Evolutionary conservation across 257 asterid genomes (phyloP).

Genomic region (Anisodus acutangulus): DNA sequence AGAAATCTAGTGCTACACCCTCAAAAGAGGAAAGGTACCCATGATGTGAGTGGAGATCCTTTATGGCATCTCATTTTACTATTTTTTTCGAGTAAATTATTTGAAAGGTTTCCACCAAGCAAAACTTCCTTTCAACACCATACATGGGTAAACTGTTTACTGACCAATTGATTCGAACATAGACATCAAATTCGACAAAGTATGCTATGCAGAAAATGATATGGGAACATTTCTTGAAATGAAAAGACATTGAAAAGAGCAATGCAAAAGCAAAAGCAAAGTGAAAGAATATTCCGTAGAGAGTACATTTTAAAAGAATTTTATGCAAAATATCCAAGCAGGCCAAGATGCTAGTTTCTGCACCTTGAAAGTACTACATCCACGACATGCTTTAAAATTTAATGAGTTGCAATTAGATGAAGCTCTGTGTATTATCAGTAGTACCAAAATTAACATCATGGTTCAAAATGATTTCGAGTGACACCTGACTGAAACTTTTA

Average conservation of each 20-base stretch:
- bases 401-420: background rate
- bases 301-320: background rate
- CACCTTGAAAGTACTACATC: conserved; percentile 13
- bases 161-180: background rate
- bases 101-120: background rate
- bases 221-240: background rate
- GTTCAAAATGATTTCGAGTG: background rate
- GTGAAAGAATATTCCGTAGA: background rate
- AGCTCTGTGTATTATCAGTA: background rate
- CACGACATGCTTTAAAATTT: background rate
- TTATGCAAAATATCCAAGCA: conserved; percentile 2
- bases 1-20: conserved; percentile 27
- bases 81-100: background rate
- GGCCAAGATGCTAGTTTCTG: conserved; percentile 16
- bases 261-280: background rate
- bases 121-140: background rate
- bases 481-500: background rate
- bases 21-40: conserved; percentile 10
- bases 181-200: background rate
- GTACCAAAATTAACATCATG: background rate
- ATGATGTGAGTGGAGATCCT: conserved; percentile 30
- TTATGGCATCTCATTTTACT: conserved; percentile 16
- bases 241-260: background rate
- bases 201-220: background rate
- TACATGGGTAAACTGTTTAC: background rate